phyloP scores from a whole-genome alignment of 2,329 filamentous ascomycete genomes.

The Exophiala lecanii-corni region DNA sequence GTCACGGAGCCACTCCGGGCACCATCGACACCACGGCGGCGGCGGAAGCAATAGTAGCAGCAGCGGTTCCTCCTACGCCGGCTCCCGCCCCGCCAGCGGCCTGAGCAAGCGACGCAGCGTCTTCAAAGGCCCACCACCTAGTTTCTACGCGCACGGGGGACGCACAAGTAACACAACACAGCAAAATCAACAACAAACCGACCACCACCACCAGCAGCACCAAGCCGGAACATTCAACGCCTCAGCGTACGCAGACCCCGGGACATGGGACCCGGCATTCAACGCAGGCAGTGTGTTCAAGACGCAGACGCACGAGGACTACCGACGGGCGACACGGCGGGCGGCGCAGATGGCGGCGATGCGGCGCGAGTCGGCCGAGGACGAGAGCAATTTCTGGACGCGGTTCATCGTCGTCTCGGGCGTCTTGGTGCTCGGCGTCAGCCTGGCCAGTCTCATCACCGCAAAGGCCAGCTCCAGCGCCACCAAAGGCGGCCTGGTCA shows the following conservation, averaged over 20 bases:
- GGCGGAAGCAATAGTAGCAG: conserved; percentile 29
- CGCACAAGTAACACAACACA: conserved; percentile 59
- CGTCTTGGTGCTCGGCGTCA: conserved; percentile 33
- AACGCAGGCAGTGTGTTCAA: conserved; percentile 67
- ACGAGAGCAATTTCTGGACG: conserved; percentile 34
- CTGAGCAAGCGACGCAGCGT: conserved; percentile 69
- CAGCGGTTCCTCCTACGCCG: conserved; percentile 26
- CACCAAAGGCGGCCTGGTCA: conserved; percentile 20
- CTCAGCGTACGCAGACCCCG: conserved; percentile 29
- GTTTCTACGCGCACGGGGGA: conserved; percentile 73
- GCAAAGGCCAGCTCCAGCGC: conserved; percentile 12
- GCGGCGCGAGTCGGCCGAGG: conserved; percentile 30
- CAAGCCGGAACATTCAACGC: conserved; percentile 20
- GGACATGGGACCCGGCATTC: conserved; percentile 53
- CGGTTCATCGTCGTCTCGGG: conserved; percentile 38
- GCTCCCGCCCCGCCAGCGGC: conserved; percentile 66
- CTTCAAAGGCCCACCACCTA: conserved; percentile 82
- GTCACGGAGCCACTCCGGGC: conserved; percentile 28
- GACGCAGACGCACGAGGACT: conserved; percentile 65
- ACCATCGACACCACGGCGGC: conserved; percentile 30
- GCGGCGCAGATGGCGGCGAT: conserved; percentile 33
- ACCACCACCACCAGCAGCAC: conserved; percentile 5
- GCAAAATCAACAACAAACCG: conserved; percentile 49
- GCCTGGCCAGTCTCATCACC: conserved; percentile 29
- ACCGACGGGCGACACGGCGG: conserved; percentile 44